A percentile compares a stretch with the other conserved stretches of the same genome.
Conservation (phyloP, 306 rosid genomes). For the Rosa persica region DNA sequence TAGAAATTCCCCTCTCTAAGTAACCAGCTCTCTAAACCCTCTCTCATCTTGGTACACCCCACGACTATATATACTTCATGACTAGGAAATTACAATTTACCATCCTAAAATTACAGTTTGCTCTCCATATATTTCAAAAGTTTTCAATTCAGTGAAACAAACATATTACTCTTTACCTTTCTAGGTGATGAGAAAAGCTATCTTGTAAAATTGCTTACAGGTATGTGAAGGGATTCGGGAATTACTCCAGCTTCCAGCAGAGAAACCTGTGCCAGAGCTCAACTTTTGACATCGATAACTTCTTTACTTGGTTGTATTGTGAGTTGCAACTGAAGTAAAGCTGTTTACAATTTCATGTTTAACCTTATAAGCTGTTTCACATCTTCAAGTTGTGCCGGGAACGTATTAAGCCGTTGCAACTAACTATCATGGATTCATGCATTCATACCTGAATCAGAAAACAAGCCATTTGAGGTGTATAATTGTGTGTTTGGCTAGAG, state of each 20-base stretch:
- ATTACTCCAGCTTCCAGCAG: conserved; percentile 78
- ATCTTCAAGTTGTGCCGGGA: not conserved
- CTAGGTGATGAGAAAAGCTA: conserved; percentile 1
- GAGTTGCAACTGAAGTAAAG: not conserved
- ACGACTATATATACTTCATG: too few species aligned
- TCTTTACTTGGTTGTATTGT: not conserved
- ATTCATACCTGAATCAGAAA: not conserved
- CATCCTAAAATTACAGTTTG: too few species aligned
- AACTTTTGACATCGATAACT: conserved; percentile 32
- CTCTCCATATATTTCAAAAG: too few species aligned
- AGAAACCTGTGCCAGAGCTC: conserved; percentile 47
- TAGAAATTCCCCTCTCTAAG: not conserved
- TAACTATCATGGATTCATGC: not conserved
- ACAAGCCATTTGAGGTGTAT: not conserved
- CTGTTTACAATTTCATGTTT: not conserved
- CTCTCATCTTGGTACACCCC: not conserved
- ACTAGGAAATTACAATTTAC: too few species aligned
- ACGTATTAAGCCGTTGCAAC: not conserved
- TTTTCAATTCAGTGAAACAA: too few species aligned
- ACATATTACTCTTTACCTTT: not conserved
- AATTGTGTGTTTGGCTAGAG: not conserved
- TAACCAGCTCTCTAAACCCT: not conserved
- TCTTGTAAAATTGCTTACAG: conserved; percentile 42
- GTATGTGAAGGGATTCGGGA: conserved; percentile 85
- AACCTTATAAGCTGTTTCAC: not conserved